Percentiles rank a stretch among this genome's conserved stretches.
These are phyloP conservation scores for Diplodia sapinea DNA, from an alignment of 2,329 filamentous ascomycete genomes.

Conservation along the genomic window DNA sequence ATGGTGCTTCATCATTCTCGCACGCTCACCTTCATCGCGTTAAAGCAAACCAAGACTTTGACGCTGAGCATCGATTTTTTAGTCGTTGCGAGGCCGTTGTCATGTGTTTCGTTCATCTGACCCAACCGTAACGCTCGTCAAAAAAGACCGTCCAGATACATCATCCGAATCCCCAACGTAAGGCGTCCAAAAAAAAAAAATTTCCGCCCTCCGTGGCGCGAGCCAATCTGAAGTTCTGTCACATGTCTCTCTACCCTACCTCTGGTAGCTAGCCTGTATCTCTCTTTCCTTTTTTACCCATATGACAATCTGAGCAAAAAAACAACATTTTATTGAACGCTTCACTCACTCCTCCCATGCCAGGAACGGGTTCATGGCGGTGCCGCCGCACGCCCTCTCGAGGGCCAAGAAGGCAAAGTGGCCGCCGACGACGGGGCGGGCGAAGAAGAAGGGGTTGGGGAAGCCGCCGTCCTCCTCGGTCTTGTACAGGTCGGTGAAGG, in stretches of 20 bases:
- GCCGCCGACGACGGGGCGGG: slow-evolving; percentile 80
- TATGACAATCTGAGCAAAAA: background rate
- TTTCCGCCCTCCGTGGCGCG: background rate
- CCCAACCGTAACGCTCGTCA: background rate
- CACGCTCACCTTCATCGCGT: background rate
- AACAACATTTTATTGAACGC: no score
- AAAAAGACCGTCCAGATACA: background rate
- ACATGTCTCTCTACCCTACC: background rate
- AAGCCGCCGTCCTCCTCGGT: slow-evolving; percentile 79
- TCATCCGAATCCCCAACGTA: background rate
- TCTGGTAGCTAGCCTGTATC: background rate
- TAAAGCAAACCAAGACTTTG: background rate
- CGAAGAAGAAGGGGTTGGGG: slow-evolving; percentile 77
- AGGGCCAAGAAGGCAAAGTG: slow-evolving; percentile 87
- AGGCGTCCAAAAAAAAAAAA: background rate
- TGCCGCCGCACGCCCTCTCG: slow-evolving; percentile 74
- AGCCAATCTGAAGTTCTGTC: background rate
- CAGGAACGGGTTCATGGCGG: background rate
- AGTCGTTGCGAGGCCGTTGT: background rate
- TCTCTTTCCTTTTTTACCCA: background rate
- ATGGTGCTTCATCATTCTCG: background rate
- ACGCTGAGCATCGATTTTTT: background rate
- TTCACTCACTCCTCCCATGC: slow-evolving; percentile 26
- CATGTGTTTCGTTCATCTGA: background rate
- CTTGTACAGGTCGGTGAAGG: slow-evolving; percentile 81